These are phyloP conservation scores for Diaporthe aspalathi DNA, from an alignment of 2,329 filamentous ascomycete species.

Conservation along the genomic window DNA sequence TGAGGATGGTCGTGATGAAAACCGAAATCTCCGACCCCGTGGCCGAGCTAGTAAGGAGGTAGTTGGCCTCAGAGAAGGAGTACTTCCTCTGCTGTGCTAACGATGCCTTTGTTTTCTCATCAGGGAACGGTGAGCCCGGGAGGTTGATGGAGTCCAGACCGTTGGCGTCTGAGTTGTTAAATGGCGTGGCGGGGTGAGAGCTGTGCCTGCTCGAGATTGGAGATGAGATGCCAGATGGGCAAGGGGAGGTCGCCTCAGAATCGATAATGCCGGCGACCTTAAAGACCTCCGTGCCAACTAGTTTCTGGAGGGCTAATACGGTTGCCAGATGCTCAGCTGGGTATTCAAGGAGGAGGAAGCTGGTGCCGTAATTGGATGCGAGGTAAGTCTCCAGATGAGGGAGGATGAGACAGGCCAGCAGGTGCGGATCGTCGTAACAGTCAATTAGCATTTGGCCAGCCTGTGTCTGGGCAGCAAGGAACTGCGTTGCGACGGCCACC, in stretches of 20 bases:
- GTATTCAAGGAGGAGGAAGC: constrained; percentile 70
- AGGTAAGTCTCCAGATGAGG: constrained; percentile 72
- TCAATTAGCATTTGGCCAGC: constrained; percentile 63
- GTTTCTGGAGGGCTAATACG: constrained; percentile 66
- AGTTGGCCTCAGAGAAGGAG: constrained; percentile 65
- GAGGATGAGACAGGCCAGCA: constrained; percentile 68
- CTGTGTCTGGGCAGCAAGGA: constrained; percentile 63
- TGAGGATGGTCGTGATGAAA: constrained; percentile 65
- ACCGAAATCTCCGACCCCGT: constrained; percentile 64
- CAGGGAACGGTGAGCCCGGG: neutral
- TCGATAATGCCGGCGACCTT: constrained; percentile 70
- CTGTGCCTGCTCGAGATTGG: neutral
- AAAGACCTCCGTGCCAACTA: constrained; percentile 67
- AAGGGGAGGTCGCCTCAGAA: constrained; percentile 47
- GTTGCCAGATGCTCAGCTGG: constrained; percentile 67
- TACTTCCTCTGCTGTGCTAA: constrained; percentile 44
- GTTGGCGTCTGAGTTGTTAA: constrained; percentile 33
- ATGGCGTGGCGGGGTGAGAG: neutral
- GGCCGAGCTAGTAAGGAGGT: constrained; percentile 66
- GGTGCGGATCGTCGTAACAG: constrained; percentile 64
- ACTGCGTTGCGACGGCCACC: constrained; percentile 70
- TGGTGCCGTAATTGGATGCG: constrained; percentile 61
- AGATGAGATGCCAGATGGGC: constrained; percentile 13
- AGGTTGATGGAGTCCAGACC: constrained; percentile 26
- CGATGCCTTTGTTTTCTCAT: neutral